A percentile compares a stretch with the other conserved stretches of the same genome.
These are phyloP conservation scores for Trichocladium uniseriatum DNA, from an alignment of 495 filamentous ascomycete species.

Conservation along the genomic window DNA sequence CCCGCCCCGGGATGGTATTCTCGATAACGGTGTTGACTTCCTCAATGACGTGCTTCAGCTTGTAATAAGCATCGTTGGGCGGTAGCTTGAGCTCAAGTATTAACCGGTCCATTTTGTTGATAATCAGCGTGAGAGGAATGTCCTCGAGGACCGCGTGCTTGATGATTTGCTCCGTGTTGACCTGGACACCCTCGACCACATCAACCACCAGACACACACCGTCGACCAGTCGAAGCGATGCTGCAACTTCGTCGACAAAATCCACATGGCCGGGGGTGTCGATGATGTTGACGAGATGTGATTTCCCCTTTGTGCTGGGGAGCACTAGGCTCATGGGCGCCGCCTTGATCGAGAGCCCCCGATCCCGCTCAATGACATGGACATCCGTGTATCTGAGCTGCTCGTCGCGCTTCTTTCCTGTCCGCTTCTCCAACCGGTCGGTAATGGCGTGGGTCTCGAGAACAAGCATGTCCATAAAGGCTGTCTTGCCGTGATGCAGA, in stretches of 20 bases:
- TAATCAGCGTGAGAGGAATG: slow-evolving; percentile 75
- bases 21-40: slow-evolving; percentile 96
- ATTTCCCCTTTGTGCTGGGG: slow-evolving; percentile 81
- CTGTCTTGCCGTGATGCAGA: slow-evolving; percentile 94
- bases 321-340: slow-evolving; percentile 92
- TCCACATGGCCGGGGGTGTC: slow-evolving; percentile 98
- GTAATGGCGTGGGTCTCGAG: slow-evolving; percentile 84
- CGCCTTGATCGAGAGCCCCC: slow-evolving; percentile 88
- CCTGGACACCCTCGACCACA: slow-evolving; percentile 95
- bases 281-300: slow-evolving; percentile 89
- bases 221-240: slow-evolving; percentile 77
- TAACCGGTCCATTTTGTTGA: slow-evolving; percentile 96
- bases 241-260: slow-evolving; percentile 93
- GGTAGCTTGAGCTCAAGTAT: slow-evolving; percentile 93
- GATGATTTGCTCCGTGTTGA: slow-evolving; percentile 94
- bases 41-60: slow-evolving; percentile 94
- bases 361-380: slow-evolving; percentile 77
- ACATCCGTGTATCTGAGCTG: slow-evolving; percentile 91
- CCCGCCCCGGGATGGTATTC: slow-evolving; percentile 71
- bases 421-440: slow-evolving; percentile 65
- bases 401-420: slow-evolving; percentile 75
- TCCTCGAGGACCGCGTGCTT: slow-evolving; percentile 88
- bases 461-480: slow-evolving; percentile 97
- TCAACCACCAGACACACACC: slow-evolving; percentile 91
- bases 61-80: slow-evolving; percentile 95